Conservation (phyloP, 495 filamentous ascomycete species). For the Aspergillus wentii region DNA sequence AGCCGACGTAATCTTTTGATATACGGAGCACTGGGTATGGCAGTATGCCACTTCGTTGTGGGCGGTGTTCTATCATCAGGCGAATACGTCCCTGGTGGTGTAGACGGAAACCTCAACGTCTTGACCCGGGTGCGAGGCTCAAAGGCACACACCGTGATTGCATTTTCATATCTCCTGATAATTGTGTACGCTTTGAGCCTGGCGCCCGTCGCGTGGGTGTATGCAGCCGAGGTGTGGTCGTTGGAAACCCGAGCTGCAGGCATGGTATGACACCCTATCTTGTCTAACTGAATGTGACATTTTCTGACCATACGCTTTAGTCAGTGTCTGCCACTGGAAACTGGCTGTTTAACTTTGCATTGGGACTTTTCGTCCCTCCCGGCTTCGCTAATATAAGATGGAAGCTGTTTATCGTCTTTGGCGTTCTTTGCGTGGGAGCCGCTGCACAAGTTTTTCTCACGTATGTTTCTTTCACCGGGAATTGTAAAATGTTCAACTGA, state of each 20-base stretch:
- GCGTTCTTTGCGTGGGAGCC: slow-evolving; percentile 47
- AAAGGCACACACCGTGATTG: slow-evolving; percentile 59
- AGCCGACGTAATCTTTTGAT: slow-evolving; percentile 61
- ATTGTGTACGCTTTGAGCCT: slow-evolving; percentile 62
- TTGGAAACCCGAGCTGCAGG: slow-evolving; percentile 59
- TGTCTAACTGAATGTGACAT: background rate
- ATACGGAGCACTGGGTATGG: slow-evolving; percentile 54
- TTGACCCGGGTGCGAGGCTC: slow-evolving; percentile 49
- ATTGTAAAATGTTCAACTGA: too few relatives aligned
- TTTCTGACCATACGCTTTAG: too few relatives aligned
- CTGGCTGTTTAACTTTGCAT: slow-evolving; percentile 61
- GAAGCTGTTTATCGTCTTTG: slow-evolving; percentile 61
- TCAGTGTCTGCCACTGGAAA: slow-evolving; percentile 54
- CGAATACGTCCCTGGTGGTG: slow-evolving; percentile 39
- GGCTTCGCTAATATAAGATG: slow-evolving; percentile 57
- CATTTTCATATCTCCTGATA: slow-evolving; percentile 65
- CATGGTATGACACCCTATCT: slow-evolving; percentile 35
- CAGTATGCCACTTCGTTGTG: slow-evolving; percentile 58
- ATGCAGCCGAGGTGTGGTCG: slow-evolving; percentile 64
- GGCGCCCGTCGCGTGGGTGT: slow-evolving; percentile 61
- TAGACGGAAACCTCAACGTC: slow-evolving; percentile 57
- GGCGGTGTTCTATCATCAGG: slow-evolving; percentile 32
- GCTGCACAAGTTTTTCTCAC: slow-evolving; percentile 10
- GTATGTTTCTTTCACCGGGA: slow-evolving; percentile 26
- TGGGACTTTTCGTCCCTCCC: slow-evolving; percentile 57